Percentiles rank a stretch among this genome's conserved stretches.
Evolutionary conservation across 352 stramenopile species (phyloP).

Genomic region (Aphanomyces euteiches): DNA sequence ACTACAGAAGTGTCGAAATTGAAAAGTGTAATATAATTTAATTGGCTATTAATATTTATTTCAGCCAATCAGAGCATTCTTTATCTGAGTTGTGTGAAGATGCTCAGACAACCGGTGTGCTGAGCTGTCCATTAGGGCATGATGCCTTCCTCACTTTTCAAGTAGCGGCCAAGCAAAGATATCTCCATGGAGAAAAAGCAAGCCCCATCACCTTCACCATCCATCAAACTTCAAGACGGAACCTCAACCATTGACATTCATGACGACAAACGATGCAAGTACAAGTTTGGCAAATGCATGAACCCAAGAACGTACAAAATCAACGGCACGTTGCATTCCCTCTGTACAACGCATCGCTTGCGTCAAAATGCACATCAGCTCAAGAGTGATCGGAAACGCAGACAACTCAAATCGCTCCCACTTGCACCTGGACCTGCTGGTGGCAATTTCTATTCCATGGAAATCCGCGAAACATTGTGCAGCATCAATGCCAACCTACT

Average conservation of each 20-base stretch:
- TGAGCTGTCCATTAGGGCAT: too few species aligned
- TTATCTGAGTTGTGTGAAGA: not conserved
- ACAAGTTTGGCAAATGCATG: slow-evolving; percentile 30
- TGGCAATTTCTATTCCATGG: not conserved
- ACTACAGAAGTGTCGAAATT: slow-evolving; percentile 5
- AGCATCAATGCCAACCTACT: slow-evolving; percentile 1
- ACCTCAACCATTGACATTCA: not conserved
- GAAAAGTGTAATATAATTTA: not conserved
- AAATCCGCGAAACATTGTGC: slow-evolving; percentile 7
- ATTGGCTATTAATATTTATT: not conserved
- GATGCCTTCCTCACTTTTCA: too few species aligned
- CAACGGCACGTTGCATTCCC: slow-evolving; percentile 26
- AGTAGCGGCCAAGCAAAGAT: too few species aligned
- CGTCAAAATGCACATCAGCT: slow-evolving; percentile 29
- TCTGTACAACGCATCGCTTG: slow-evolving; percentile 27
- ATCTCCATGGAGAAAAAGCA: too few species aligned
- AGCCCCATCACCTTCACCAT: not conserved
- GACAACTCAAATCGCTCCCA: not conserved
- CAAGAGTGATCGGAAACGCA: slow-evolving; percentile 29
- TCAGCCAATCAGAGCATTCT: not conserved
- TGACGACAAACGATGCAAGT: not conserved
- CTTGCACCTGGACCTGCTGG: not conserved
- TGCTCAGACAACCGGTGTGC: too few species aligned
- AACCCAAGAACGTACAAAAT: slow-evolving; percentile 29
- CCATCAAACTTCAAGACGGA: not conserved